phyloP scores from a whole-genome alignment of 768 basidiomycete species.

The Trametes maxima region DNA sequence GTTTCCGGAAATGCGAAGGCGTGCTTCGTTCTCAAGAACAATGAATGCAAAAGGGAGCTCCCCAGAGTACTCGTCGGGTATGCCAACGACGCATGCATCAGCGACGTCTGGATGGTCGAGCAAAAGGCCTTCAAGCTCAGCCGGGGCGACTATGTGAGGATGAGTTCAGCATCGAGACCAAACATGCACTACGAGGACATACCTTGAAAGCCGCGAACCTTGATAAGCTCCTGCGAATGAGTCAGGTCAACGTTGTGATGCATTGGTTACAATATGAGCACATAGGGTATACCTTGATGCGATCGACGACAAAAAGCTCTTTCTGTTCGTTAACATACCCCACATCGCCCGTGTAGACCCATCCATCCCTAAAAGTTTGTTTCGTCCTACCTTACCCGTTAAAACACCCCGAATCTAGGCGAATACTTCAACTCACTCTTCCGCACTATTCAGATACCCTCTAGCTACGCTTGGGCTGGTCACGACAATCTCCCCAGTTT shows the following conservation, averaged over 20 bases:
- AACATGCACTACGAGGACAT: too few relatives aligned
- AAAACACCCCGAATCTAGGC: too few relatives aligned
- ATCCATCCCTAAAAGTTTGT: conserved; percentile 31
- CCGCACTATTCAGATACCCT: conserved; percentile 57
- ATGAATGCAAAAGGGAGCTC: conserved; percentile 75
- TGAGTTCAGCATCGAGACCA: background rate
- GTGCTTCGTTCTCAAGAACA: conserved; percentile 45
- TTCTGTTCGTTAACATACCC: conserved; percentile 23
- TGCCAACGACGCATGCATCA: conserved; percentile 64
- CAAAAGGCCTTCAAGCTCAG: conserved; percentile 70
- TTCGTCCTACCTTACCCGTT: conserved; percentile 26
- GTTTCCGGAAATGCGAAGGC: conserved; percentile 37
- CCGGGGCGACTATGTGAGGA: conserved; percentile 56
- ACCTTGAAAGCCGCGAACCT: conserved; percentile 67
- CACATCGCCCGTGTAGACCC: conserved; percentile 35
- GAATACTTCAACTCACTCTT: conserved; percentile 49
- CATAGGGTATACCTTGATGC: conserved; percentile 23
- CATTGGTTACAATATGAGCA: too few relatives aligned
- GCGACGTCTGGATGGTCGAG: conserved; percentile 60
- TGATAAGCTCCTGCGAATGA: conserved; percentile 70
- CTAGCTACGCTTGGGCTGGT: conserved; percentile 62
- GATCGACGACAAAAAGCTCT: conserved; percentile 27
- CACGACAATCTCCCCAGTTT: conserved; percentile 64
- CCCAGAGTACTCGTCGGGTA: conserved; percentile 71
- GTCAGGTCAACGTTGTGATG: too few relatives aligned